A percentile compares a stretch with the other conserved stretches of the same genome.
These are phyloP conservation scores for Thermothelomyces thermophilus DNA, from an alignment of 2,329 filamentous ascomycete species.

Conservation along the genomic window DNA sequence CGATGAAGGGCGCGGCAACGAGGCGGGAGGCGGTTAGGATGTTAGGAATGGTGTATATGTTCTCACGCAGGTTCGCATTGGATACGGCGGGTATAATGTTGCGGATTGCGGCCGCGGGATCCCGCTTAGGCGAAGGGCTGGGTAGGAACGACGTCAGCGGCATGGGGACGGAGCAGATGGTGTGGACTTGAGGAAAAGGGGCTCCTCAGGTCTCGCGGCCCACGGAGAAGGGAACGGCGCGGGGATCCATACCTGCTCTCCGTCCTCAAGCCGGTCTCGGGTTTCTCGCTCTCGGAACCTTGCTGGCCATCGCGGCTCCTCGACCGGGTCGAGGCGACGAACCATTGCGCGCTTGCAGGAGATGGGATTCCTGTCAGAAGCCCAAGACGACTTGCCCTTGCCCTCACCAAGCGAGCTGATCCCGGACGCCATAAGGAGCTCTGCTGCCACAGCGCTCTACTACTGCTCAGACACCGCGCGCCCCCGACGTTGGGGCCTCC, in stretches of 20 bases:
- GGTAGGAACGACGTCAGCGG: background rate
- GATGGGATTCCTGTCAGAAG: background rate
- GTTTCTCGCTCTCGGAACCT: background rate
- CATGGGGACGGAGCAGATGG: background rate
- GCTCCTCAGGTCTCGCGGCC: background rate
- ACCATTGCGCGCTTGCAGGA: background rate
- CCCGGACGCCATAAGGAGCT: background rate
- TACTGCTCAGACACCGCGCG: background rate
- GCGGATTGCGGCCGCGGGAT: constrained; percentile 19
- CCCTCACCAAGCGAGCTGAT: background rate
- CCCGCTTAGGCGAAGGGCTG: background rate
- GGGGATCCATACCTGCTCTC: constrained; percentile 9
- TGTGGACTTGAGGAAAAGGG: background rate
- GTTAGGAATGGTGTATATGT: constrained; percentile 97
- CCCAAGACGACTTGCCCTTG: background rate
- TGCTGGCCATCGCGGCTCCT: background rate
- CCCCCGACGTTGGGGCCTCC: background rate
- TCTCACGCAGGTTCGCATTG: constrained; percentile 56
- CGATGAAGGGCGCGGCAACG: constrained; percentile 72
- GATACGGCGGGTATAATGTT: constrained; percentile 28
- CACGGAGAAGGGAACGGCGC: background rate
- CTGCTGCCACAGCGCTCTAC: background rate
- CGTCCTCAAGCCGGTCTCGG: background rate
- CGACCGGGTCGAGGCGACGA: constrained; percentile 1
- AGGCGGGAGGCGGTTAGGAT: constrained; percentile 83